phyloP scores from a whole-genome alignment of 2,329 filamentous ascomycete genomes.

The Trichoderma sp. region DNA sequence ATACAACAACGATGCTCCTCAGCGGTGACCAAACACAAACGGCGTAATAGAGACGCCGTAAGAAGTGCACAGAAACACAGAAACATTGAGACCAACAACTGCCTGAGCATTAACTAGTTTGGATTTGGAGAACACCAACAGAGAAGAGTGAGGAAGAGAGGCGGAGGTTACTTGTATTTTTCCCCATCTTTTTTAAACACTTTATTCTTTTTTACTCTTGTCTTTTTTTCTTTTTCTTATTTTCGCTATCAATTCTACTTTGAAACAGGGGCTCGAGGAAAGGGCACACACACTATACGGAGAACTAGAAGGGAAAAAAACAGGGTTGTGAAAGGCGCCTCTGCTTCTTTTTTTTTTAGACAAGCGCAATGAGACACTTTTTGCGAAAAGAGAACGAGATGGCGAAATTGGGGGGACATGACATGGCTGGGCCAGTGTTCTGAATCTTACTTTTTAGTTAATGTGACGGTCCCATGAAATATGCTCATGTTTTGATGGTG shows the following conservation, averaged over 20 bases:
- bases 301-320: not conserved
- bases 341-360: not conserved
- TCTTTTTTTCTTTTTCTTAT: not conserved
- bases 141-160: not conserved
- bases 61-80: no score
- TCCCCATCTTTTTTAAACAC: not conserved
- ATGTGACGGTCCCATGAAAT: conserved; percentile 1
- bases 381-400: not conserved
- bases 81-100: not conserved
- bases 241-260: not conserved
- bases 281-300: not conserved
- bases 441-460: conserved; percentile 8
- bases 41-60: not conserved
- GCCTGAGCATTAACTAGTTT: not conserved
- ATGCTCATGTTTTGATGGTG: not conserved
- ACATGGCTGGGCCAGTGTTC: conserved; percentile 15
- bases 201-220: not conserved
- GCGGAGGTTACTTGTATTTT: not conserved
- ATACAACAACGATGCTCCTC: not conserved
- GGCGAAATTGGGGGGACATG: not conserved
- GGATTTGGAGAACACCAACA: not conserved
- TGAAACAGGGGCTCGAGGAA: not conserved
- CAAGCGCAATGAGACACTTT: not conserved
- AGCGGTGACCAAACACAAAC: not conserved
- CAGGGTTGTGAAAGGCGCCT: not conserved